Percentiles rank a stretch among this genome's conserved stretches.
These are phyloP conservation scores for Rhynchosporium secalis DNA, from an alignment of 2,329 filamentous ascomycete genomes.

Conservation along the genomic window DNA sequence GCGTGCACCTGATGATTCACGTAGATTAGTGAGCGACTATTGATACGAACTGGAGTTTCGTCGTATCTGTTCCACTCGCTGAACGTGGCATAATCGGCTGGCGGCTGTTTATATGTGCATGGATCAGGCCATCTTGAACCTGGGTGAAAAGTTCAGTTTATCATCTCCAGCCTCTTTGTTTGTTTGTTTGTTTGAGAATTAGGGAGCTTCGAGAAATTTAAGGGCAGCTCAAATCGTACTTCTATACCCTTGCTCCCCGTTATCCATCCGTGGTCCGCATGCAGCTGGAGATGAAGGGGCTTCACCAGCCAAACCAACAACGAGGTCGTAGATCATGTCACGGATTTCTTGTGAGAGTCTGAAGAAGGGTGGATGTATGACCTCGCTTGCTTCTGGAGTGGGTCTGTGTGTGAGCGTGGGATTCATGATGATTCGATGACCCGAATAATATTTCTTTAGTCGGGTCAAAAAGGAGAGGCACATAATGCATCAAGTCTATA, in stretches of 20 bases:
- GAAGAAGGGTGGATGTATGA: neutral
- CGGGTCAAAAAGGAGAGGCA: neutral
- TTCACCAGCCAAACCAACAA: neutral
- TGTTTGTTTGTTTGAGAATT: no score
- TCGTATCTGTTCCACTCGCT: constrained; percentile 6
- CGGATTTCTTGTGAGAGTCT: constrained; percentile 1
- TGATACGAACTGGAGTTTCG: neutral
- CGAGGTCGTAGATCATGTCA: neutral
- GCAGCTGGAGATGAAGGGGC: neutral
- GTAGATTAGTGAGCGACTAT: neutral
- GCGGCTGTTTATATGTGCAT: neutral
- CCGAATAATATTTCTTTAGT: no score
- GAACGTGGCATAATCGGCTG: neutral
- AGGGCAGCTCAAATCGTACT: no score
- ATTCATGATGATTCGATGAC: neutral
- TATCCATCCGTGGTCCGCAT: neutral
- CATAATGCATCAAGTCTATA: neutral
- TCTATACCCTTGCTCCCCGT: neutral
- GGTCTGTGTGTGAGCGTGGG: no score
- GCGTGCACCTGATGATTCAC: neutral
- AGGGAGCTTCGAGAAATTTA: no score
- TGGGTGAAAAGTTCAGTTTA: no score
- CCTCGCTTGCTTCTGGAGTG: neutral
- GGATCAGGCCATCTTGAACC: neutral
- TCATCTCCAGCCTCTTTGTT: no score